These are phyloP conservation scores for Cyclospora cayetanensis DNA, from an alignment of 169 alveolate genomes.

Conservation along the genomic window DNA sequence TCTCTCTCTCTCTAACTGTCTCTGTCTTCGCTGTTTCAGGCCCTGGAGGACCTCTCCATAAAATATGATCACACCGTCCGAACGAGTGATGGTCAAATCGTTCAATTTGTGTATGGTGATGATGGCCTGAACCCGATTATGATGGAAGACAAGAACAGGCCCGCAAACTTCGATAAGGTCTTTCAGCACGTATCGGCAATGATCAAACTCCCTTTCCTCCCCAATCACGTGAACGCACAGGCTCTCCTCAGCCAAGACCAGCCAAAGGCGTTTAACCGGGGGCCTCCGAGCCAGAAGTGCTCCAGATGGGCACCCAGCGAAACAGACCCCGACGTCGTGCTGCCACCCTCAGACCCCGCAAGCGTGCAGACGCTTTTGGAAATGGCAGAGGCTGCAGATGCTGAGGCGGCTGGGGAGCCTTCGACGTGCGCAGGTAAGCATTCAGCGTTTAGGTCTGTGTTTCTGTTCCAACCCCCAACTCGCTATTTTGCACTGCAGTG, in stretches of 20 bases:
- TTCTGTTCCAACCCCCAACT: too few relatives aligned
- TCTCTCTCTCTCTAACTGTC: neutral
- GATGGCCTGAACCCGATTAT: slow-evolving; percentile 95
- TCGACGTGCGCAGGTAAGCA: neutral
- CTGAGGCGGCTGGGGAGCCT: neutral
- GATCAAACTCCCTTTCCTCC: slow-evolving; percentile 27
- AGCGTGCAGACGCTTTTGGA: neutral
- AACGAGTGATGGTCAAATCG: slow-evolving; percentile 95
- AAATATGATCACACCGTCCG: slow-evolving; percentile 97
- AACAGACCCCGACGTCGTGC: neutral
- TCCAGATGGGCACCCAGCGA: neutral
- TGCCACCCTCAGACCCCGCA: neutral
- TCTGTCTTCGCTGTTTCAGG: slow-evolving; percentile 74
- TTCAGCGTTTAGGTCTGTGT: neutral
- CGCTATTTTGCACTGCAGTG: too few relatives aligned
- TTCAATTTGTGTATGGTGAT: slow-evolving; percentile 98
- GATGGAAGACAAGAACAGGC: slow-evolving; percentile 85
- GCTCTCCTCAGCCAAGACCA: neutral
- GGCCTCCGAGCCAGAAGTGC: neutral
- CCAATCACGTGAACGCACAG: neutral
- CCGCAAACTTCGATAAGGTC: slow-evolving; percentile 83
- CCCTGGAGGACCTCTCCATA: slow-evolving; percentile 96
- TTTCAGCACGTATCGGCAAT: slow-evolving; percentile 72
- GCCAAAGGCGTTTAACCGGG: neutral
- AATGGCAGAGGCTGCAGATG: neutral